Percentiles rank a stretch among this genome's conserved stretches.
These are phyloP conservation scores for Curvularia verruculosa DNA, from an alignment of 2,329 filamentous ascomycete genomes.

Conservation along the genomic window DNA sequence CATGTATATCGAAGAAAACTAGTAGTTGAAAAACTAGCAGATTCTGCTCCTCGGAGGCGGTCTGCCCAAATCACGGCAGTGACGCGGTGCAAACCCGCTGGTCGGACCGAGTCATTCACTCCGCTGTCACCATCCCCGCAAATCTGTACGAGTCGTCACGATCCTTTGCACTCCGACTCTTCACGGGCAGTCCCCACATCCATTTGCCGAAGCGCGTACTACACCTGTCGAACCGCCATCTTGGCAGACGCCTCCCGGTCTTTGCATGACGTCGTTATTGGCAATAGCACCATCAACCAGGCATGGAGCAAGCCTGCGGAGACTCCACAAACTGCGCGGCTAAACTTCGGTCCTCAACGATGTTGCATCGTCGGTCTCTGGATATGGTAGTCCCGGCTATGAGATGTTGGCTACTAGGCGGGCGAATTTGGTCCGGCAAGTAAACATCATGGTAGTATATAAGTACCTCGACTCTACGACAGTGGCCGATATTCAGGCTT, in stretches of 20 bases:
- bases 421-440: conserved; percentile 1
- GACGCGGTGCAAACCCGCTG: not conserved
- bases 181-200: conserved; percentile 14
- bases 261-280: conserved; percentile 11
- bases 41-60: not conserved
- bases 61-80: not conserved
- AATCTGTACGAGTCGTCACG: conserved; percentile 6
- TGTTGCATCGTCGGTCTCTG: conserved; percentile 6
- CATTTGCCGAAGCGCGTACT: conserved; percentile 22
- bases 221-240: conserved; percentile 23
- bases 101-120: conserved; percentile 6
- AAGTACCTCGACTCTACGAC: conserved; percentile 12
- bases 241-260: conserved; percentile 30
- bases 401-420: conserved; percentile 11
- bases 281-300: conserved; percentile 20
- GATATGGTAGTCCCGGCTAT: not conserved
- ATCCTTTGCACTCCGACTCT: conserved; percentile 4
- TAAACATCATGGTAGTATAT: conserved; percentile 24
- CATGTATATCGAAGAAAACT: not conserved
- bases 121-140: conserved; percentile 6
- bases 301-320: conserved; percentile 18
- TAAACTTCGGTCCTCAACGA: conserved; percentile 30
- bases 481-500: conserved; percentile 6
- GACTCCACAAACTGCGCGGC: conserved; percentile 25
- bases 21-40: too few relatives aligned